phyloP scores from a whole-genome alignment of 2,329 filamentous ascomycete genomes.

The Alternaria angustiovoidea region DNA sequence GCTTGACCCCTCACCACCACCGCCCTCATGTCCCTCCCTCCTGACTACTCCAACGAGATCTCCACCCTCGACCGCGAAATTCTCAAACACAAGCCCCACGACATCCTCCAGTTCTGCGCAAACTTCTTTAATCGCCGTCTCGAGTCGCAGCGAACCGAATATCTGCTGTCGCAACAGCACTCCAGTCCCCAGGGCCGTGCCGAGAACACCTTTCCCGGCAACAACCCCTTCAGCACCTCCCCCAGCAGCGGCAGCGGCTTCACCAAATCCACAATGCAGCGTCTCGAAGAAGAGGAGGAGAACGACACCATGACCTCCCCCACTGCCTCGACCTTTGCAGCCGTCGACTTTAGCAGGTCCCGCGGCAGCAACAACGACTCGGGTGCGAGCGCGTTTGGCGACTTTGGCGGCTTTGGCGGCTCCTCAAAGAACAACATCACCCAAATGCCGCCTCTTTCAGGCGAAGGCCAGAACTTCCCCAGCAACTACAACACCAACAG shows the following conservation, averaged over 20 bases:
- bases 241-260: slow-evolving; percentile 51
- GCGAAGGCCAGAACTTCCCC: slow-evolving; percentile 75
- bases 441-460: slow-evolving; percentile 55
- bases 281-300: slow-evolving; percentile 83
- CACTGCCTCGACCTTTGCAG: slow-evolving; percentile 62
- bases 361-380: slow-evolving; percentile 36
- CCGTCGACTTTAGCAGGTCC: slow-evolving; percentile 52
- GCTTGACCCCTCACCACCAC: slow-evolving; percentile 44
- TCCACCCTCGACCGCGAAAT: slow-evolving; percentile 69
- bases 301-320: slow-evolving; percentile 78
- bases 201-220: slow-evolving; percentile 77
- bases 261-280: slow-evolving; percentile 61
- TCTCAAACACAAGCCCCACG: slow-evolving; percentile 64
- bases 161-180: slow-evolving; percentile 60
- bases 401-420: slow-evolving; percentile 47
- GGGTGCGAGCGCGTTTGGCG: slow-evolving; percentile 53
- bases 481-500: slow-evolving; percentile 93
- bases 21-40: slow-evolving; percentile 51
- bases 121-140: slow-evolving; percentile 73
- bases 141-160: slow-evolving; percentile 68
- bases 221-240: slow-evolving; percentile 74
- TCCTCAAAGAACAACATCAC: slow-evolving; percentile 47
- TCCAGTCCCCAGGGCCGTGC: slow-evolving; percentile 59
- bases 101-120: slow-evolving; percentile 75
- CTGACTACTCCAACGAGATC: slow-evolving; percentile 65